These are phyloP conservation scores for Rugosomyces carneus DNA, from an alignment of 1,284 basidiomycete species.

Conservation along the genomic window DNA sequence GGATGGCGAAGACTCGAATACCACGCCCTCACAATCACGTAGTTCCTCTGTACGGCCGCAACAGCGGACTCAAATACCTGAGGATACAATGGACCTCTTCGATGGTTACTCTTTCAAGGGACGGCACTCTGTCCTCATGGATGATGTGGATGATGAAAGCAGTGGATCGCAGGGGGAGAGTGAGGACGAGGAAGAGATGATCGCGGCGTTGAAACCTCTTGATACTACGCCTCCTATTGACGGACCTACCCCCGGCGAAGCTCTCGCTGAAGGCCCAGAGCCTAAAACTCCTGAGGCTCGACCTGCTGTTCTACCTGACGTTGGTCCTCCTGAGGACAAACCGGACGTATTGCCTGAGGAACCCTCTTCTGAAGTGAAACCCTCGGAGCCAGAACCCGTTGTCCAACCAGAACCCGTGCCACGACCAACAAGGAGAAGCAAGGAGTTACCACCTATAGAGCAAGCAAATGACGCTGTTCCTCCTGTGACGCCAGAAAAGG, in stretches of 20 bases:
- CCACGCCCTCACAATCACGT: slow-evolving; percentile 67
- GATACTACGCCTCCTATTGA: slow-evolving; percentile 11
- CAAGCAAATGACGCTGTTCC: slow-evolving; percentile 14
- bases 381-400: slow-evolving; percentile 9
- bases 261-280: slow-evolving; percentile 35
- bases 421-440: slow-evolving; percentile 19
- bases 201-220: slow-evolving; percentile 20
- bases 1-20: slow-evolving; percentile 65
- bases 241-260: slow-evolving; percentile 30
- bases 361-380: slow-evolving; percentile 12
- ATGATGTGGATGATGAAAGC: slow-evolving; percentile 51
- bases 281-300: slow-evolving; percentile 72
- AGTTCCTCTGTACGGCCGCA: slow-evolving; percentile 57
- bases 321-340: slow-evolving; percentile 16
- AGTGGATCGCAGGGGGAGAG: slow-evolving; percentile 37
- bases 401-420: slow-evolving; percentile 17
- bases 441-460: slow-evolving; percentile 16
- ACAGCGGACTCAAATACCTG: slow-evolving; percentile 23
- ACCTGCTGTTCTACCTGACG: slow-evolving; percentile 35
- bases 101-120: slow-evolving; percentile 89
- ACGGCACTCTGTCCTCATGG: slow-evolving; percentile 69
- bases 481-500: slow-evolving; percentile 20
- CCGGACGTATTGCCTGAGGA: slow-evolving; percentile 15
- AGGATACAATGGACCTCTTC: slow-evolving; percentile 66
- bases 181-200: slow-evolving; percentile 31